Conservation (phyloP, 192 early-diverging fungal species). For the Mortierella alpina region DNA sequence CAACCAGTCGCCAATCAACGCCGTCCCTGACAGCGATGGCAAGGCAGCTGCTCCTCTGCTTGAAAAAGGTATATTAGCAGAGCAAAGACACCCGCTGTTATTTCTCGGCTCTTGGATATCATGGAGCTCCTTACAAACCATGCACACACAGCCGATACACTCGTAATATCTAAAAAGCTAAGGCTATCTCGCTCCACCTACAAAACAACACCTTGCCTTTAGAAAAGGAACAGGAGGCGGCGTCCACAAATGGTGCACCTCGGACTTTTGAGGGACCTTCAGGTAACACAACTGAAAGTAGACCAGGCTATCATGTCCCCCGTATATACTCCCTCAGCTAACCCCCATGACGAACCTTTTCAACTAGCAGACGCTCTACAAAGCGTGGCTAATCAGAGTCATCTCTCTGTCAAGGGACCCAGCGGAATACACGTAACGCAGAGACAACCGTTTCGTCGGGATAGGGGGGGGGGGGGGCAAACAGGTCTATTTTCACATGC, state of each 20-base stretch:
- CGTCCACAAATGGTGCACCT: not conserved
- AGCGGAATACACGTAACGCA: slow-evolving; percentile 2
- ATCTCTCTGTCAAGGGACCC: slow-evolving; percentile 5
- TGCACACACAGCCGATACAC: not conserved
- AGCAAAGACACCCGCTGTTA: too few relatives aligned
- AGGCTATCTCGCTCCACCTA: not conserved
- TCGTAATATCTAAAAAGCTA: not conserved
- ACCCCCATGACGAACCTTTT: not conserved
- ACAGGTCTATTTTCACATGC: not conserved
- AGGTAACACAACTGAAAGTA: slow-evolving; percentile 5
- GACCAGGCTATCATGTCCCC: not conserved
- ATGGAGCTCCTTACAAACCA: not conserved
- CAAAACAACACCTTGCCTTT: not conserved
- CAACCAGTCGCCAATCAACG: not conserved
- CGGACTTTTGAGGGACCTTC: slow-evolving; percentile 3
- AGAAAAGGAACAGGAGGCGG: slow-evolving; percentile 24
- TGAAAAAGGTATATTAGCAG: not conserved
- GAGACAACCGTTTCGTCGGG: not conserved
- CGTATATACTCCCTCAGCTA: not conserved
- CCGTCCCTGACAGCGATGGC: not conserved
- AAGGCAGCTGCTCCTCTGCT: too few relatives aligned
- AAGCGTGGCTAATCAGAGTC: slow-evolving; percentile 9
- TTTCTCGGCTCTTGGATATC: not conserved
- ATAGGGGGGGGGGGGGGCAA: not conserved
- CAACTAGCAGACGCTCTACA: not conserved